phyloP scores from a whole-genome alignment of 257 asterid genomes.

The Solanum sejunctum region DNA sequence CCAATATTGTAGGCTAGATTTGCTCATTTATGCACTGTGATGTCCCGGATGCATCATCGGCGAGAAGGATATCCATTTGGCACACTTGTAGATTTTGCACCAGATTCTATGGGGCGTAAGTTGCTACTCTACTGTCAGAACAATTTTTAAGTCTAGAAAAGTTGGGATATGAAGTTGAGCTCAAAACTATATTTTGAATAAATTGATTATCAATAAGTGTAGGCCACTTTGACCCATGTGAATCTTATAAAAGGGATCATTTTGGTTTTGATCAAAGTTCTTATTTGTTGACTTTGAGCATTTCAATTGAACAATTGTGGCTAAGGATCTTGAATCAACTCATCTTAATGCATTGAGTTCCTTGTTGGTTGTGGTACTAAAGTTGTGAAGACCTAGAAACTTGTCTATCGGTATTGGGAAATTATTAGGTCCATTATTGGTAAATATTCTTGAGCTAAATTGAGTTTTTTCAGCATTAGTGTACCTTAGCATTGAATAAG shows the following conservation, averaged over 20 bases:
- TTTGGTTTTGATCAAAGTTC: neutral
- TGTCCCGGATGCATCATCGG: slow-evolving; percentile 96
- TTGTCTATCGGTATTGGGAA: neutral
- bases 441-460: neutral
- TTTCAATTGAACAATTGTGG: neutral
- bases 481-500: neutral
- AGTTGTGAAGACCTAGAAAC: neutral
- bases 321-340: neutral
- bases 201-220: neutral
- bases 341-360: neutral
- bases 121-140: neutral
- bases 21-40: slow-evolving; percentile 94
- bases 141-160: neutral
- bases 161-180: neutral
- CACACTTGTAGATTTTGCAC: slow-evolving; percentile 89
- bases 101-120: slow-evolving; percentile 79
- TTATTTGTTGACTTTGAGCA: neutral
- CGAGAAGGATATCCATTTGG: slow-evolving; percentile 98
- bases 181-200: neutral
- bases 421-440: neutral
- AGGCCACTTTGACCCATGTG: neutral
- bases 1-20: slow-evolving; percentile 66
- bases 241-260: neutral
- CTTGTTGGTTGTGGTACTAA: neutral
- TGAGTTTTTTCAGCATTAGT: neutral